Evolutionary conservation across 1,284 basidiomycete species (phyloP).

Genomic region (Boletus semigastroideus): DNA sequence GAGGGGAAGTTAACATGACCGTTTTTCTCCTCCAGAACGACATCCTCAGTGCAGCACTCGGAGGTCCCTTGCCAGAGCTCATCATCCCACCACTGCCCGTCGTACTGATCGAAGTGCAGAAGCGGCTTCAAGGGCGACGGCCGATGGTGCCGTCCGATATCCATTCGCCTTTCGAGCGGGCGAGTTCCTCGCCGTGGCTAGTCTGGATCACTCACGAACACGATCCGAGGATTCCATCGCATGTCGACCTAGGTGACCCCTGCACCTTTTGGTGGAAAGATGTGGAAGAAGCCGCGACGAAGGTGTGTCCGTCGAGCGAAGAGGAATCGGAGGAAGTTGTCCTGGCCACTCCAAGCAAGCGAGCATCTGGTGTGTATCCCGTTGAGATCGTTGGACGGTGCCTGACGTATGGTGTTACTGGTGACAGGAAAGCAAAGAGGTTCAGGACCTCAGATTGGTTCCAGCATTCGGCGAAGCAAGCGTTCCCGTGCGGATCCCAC

Average conservation of each 20-base stretch:
- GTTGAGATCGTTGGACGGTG: not conserved
- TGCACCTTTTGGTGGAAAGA: conserved; percentile 14
- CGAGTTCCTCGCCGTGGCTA: not conserved
- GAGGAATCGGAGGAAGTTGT: not conserved
- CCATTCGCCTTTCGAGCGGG: conserved; percentile 3
- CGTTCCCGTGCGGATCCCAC: not conserved
- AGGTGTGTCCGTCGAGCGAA: not conserved
- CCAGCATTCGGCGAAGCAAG: not conserved
- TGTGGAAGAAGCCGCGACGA: not conserved
- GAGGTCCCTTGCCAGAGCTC: conserved; percentile 1
- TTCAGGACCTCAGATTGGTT: not conserved
- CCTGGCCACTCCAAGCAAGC: not conserved
- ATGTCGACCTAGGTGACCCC: conserved; percentile 6
- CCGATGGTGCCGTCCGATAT: conserved; percentile 6
- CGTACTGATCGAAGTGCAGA: conserved; percentile 5
- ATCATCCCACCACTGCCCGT: conserved; percentile 7
- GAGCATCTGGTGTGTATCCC: not conserved
- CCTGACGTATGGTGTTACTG: not conserved
- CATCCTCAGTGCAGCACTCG: not conserved
- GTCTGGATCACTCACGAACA: not conserved
- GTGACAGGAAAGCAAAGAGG: not conserved
- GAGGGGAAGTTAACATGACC: not conserved
- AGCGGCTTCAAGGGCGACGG: not conserved
- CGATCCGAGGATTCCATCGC: not conserved
- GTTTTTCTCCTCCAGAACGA: not conserved